phyloP scores from a whole-genome alignment of 202 grass and related monocot genomes.

The Panicum hallii region DNA sequence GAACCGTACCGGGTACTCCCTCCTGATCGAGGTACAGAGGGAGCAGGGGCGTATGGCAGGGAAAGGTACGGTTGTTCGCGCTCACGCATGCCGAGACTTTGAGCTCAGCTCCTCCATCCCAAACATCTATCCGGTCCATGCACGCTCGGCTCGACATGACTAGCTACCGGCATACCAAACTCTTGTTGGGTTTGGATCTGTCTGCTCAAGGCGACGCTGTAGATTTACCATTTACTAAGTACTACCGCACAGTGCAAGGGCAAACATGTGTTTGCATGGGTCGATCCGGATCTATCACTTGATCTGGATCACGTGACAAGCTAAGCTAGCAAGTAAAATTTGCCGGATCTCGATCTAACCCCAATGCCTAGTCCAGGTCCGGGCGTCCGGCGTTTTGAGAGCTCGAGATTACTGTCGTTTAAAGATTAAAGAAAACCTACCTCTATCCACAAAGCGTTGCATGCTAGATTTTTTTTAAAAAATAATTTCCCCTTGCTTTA shows the following conservation, averaged over 20 bases:
- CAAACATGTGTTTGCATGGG: neutral
- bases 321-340: neutral
- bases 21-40: conserved; percentile 4
- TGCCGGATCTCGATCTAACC: conserved; percentile 21
- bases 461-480: neutral
- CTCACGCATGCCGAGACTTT: neutral
- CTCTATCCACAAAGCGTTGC: no score
- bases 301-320: no score
- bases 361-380: no score
- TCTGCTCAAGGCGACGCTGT: neutral
- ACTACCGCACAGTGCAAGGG: neutral
- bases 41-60: neutral
- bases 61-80: neutral
- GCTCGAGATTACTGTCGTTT: no score
- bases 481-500: neutral
- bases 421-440: no score
- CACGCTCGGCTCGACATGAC: neutral
- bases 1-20: neutral
- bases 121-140: neutral
- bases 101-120: neutral
- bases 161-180: neutral
- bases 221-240: conserved; percentile 2
- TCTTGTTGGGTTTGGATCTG: conserved; percentile 42
- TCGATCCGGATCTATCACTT: conserved; percentile 34
- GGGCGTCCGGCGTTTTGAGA: neutral